Percentiles rank a stretch among this genome's conserved stretches.
These are phyloP conservation scores for Passiflora organensis DNA, from an alignment of 345 rosid species.

Conservation along the genomic window DNA sequence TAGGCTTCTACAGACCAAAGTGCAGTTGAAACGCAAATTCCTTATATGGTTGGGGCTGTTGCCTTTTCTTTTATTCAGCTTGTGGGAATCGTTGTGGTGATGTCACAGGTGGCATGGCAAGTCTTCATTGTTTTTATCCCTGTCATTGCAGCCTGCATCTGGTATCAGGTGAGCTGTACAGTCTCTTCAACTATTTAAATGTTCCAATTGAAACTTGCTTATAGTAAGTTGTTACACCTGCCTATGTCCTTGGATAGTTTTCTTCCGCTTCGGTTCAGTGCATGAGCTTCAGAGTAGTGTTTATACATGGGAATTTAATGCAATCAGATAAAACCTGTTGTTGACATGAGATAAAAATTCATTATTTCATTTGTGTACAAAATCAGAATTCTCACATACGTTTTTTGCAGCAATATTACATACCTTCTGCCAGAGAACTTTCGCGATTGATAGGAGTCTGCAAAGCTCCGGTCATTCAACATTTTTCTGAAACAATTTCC, in stretches of 20 bases:
- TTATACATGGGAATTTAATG: no score
- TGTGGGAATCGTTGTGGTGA: conserved; percentile 58
- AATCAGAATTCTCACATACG: conserved; percentile 1
- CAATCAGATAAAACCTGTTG: no score
- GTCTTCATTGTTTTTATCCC: conserved; percentile 70
- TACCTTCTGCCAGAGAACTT: conserved; percentile 65
- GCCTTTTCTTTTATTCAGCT: conserved; percentile 55
- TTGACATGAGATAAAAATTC: background rate
- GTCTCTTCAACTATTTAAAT: background rate
- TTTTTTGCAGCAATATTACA: conserved; percentile 58
- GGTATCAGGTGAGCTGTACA: conserved; percentile 62
- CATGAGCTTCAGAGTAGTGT: no score
- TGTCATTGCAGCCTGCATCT: conserved; percentile 48
- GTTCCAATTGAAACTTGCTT: background rate
- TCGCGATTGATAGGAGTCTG: conserved; percentile 60
- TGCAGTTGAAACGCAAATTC: conserved; percentile 50
- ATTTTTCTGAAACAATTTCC: conserved; percentile 68
- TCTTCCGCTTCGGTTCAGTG: no score
- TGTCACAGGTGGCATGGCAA: conserved; percentile 84
- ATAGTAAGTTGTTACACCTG: background rate
- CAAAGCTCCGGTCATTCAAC: conserved; percentile 69
- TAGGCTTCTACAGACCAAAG: conserved; percentile 89
- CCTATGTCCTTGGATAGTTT: background rate
- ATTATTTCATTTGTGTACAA: no score
- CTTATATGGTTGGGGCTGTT: conserved; percentile 35